These are phyloP conservation scores for Hypholoma sublateritium DNA, from an alignment of 768 basidiomycete genomes.

Conservation along the genomic window DNA sequence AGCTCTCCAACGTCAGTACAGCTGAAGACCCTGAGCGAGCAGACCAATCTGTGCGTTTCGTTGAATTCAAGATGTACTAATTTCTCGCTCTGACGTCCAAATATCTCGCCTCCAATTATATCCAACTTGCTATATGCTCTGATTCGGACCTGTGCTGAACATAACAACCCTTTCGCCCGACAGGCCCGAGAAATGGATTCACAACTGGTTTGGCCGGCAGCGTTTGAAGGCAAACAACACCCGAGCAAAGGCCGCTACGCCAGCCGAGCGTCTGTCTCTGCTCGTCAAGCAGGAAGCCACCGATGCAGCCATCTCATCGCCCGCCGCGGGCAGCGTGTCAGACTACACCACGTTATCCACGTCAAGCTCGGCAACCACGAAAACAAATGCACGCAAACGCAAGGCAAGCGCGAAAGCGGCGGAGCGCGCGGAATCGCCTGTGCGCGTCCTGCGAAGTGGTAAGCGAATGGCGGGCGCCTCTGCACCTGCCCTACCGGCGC, in stretches of 20 bases:
- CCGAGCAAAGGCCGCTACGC: conserved; percentile 6
- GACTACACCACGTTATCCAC: background rate
- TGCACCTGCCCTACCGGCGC: too few species aligned
- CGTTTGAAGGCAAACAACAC: conserved; percentile 24
- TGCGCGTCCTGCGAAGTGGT: too few species aligned
- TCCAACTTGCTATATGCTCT: background rate
- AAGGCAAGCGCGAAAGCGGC: too few species aligned
- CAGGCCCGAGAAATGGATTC: conserved; percentile 35
- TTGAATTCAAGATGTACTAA: background rate
- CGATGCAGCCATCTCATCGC: background rate
- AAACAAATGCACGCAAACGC: too few species aligned
- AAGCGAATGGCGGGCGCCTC: too few species aligned
- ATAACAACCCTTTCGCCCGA: background rate
- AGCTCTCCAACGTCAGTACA: conserved; percentile 19
- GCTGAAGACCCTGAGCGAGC: conserved; percentile 23
- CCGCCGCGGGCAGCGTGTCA: background rate
- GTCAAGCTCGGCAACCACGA: background rate
- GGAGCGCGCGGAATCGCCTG: too few species aligned
- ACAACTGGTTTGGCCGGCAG: conserved; percentile 32
- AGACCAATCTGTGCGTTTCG: conserved; percentile 21
- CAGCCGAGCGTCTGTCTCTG: conserved; percentile 7
- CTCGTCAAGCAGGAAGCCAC: conserved; percentile 9
- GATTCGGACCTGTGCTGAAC: background rate
- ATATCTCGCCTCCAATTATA: background rate
- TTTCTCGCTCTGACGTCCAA: background rate